A percentile compares a stretch with the other conserved stretches of the same genome.
phyloP scores from a whole-genome alignment of 805 yeast genomes.

The Scheffersomyces spartinae region DNA sequence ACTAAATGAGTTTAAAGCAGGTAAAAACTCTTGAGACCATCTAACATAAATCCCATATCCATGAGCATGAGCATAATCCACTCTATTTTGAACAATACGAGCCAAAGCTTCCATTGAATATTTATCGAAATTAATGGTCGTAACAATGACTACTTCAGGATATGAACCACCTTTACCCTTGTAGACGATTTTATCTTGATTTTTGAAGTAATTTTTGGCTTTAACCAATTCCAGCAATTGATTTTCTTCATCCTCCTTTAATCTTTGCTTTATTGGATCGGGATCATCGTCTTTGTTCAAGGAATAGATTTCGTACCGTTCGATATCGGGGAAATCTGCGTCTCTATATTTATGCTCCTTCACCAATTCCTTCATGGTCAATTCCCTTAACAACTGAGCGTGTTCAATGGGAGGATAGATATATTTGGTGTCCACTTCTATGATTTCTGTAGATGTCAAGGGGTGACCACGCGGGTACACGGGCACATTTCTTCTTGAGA shows the following conservation, averaged over 20 bases:
- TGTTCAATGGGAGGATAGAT: constrained; percentile 72
- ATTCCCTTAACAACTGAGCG: constrained; percentile 46
- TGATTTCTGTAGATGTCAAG: too few relatives aligned
- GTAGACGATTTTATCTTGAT: constrained; percentile 51
- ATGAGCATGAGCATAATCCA: constrained; percentile 76
- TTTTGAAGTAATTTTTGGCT: constrained; percentile 48
- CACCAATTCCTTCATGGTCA: constrained; percentile 42
- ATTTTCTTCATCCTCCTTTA: constrained; percentile 37
- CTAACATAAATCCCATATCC: constrained; percentile 76
- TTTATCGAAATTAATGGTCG: constrained; percentile 66
- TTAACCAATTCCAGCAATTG: constrained; percentile 27
- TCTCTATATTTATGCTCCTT: constrained; percentile 35
- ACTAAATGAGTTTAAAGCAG: constrained; percentile 35
- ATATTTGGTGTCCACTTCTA: constrained; percentile 38
- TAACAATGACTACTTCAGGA: constrained; percentile 67
- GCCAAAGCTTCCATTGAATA: constrained; percentile 49
- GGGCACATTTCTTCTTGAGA: too few relatives aligned
- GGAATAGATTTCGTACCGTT: constrained; percentile 22
- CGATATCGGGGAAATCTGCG: constrained; percentile 27
- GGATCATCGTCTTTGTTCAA: constrained; percentile 34
- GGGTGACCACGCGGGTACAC: too few relatives aligned
- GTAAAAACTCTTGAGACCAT: constrained; percentile 76
- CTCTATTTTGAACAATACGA: constrained; percentile 71
- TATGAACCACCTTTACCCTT: constrained; percentile 21
- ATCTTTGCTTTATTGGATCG: constrained; percentile 19